Base-by-base conservation (phyloP, 495 filamentous ascomycete species). In the Penicillium flavigenum region DNA sequence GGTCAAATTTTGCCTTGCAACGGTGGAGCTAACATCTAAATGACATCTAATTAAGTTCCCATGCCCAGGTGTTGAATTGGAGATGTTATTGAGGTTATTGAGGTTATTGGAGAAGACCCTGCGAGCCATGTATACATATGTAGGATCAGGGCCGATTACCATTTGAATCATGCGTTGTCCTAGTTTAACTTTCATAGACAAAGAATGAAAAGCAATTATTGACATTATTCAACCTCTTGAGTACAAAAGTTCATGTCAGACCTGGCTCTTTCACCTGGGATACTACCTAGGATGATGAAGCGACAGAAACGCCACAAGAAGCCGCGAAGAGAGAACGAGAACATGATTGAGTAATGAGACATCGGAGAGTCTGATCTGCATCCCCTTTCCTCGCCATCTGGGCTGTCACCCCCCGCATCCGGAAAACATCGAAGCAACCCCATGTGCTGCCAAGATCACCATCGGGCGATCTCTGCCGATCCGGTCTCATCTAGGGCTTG, bases 1-100 rank as follows among this genome's bases (percentile, higher is more conserved):
- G 70, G 70, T 32, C 70, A 72, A 66, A 69, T 63, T 43, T 32
- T 72, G 47, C 70, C 70, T 11, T 47, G 66, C n/a, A 72, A 72
- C 47, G 70, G 70, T 36, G 70, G 70, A 57, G 68, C 70, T 17
- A 72, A 71, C 19, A 71, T 72, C 56, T 72, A 53, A 64, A 36
- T 27, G 16, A 39, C 6, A 7, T 39, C 14, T 16, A 16, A 16
- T 16, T 14, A 10, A 10, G 5, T 14, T 36, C 0, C 5, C 5
- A 2, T 38, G n/a, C n/a, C n/a, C n/a, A n/a, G n/a, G n/a, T n/a
- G 6, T 17, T 39, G 20, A 24, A 16, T 55, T 20, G 6, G 46
- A 44, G 20, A 42, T 19, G 4, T 32, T 24, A 24, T n/a, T n/a
- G 24, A 2, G 8, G 2, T 26, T 16, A 2, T 47, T 36, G 41